Evolutionary conservation across 331 rosid genomes (phyloP).

Genomic region (Malus hybrid): DNA sequence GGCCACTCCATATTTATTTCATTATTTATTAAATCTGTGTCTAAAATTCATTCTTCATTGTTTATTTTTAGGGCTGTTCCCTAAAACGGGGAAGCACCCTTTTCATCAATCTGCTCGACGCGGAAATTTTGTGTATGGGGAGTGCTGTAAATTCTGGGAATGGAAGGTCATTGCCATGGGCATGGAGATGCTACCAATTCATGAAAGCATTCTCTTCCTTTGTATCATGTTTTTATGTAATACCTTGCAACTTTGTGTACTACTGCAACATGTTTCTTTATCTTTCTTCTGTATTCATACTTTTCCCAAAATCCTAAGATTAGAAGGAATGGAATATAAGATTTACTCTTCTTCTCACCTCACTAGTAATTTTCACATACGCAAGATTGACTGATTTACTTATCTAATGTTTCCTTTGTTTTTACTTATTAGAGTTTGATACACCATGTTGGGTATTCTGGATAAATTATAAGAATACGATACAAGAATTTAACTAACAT

Average conservation of each 20-base stretch:
- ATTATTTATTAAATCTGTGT: slow-evolving; percentile 37
- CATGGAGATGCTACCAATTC: slow-evolving; percentile 24
- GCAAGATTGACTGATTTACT: too few species aligned
- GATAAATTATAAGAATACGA: neutral
- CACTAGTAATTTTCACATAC: too few species aligned
- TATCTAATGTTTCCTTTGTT: too few species aligned
- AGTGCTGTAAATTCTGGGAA: slow-evolving; percentile 33
- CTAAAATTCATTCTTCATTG: slow-evolving; percentile 37
- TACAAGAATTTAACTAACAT: neutral
- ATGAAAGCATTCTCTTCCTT: slow-evolving; percentile 16
- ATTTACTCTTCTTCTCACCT: neutral
- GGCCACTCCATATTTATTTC: slow-evolving; percentile 27
- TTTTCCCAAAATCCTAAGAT: too few species aligned
- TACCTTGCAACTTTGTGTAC: slow-evolving; percentile 37
- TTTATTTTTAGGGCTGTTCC: slow-evolving; percentile 56
- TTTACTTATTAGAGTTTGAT: too few species aligned
- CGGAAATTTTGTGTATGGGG: slow-evolving; percentile 34
- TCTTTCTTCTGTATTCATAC: neutral
- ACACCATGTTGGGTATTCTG: too few species aligned
- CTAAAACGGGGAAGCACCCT: slow-evolving; percentile 38
- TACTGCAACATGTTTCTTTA: neutral
- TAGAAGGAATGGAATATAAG: too few species aligned
- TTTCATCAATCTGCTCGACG: slow-evolving; percentile 23
- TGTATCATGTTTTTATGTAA: slow-evolving; percentile 29
- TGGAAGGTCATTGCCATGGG: slow-evolving; percentile 52